A percentile compares a stretch with the other conserved stretches of the same genome.
phyloP scores from a whole-genome alignment of 371 early-diverging fungal genomes.

The Basidiobolus heterosporus region DNA sequence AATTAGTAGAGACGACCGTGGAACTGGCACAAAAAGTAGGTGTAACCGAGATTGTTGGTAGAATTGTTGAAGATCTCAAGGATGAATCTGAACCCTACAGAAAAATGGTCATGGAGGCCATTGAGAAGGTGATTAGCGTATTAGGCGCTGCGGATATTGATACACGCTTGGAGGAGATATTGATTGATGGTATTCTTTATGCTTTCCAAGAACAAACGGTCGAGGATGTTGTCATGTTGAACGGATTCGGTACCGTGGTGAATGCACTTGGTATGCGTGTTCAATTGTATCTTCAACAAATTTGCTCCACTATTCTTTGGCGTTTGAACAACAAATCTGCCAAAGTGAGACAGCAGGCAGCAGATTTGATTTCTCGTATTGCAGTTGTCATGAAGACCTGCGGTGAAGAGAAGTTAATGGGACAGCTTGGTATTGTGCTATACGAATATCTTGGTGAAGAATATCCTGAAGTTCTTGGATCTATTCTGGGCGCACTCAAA shows the following conservation, averaged over 20 bases:
- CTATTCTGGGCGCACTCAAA: slow-evolving; percentile 80
- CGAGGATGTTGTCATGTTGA: slow-evolving; percentile 80
- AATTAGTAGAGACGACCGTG: slow-evolving; percentile 88
- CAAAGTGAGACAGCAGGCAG: slow-evolving; percentile 91
- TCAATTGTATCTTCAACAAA: slow-evolving; percentile 82
- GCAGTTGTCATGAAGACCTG: slow-evolving; percentile 86
- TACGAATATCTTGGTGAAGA: slow-evolving; percentile 97
- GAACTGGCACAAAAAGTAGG: slow-evolving; percentile 88
- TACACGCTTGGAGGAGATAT: slow-evolving; percentile 68
- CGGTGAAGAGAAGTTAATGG: slow-evolving; percentile 87
- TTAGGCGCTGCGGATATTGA: slow-evolving; percentile 86
- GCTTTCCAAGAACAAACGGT: slow-evolving; percentile 93
- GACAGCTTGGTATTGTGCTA: slow-evolving; percentile 74
- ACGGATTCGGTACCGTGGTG: slow-evolving; percentile 88
- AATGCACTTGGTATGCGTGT: slow-evolving; percentile 77
- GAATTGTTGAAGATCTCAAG: slow-evolving; percentile 80
- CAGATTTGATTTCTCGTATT: slow-evolving; percentile 85
- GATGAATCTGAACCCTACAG: slow-evolving; percentile 90
- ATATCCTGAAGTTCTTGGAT: slow-evolving; percentile 92
- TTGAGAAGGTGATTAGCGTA: slow-evolving; percentile 58
- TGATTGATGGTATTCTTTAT: slow-evolving; percentile 90
- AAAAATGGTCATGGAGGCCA: slow-evolving; percentile 93
- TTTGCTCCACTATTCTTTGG: slow-evolving; percentile 87
- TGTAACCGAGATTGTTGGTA: slow-evolving; percentile 67
- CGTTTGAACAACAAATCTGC: slow-evolving; percentile 91